These are phyloP conservation scores for Termitomyces sp. DNA, from an alignment of 1,284 basidiomycete genomes.

Conservation along the genomic window DNA sequence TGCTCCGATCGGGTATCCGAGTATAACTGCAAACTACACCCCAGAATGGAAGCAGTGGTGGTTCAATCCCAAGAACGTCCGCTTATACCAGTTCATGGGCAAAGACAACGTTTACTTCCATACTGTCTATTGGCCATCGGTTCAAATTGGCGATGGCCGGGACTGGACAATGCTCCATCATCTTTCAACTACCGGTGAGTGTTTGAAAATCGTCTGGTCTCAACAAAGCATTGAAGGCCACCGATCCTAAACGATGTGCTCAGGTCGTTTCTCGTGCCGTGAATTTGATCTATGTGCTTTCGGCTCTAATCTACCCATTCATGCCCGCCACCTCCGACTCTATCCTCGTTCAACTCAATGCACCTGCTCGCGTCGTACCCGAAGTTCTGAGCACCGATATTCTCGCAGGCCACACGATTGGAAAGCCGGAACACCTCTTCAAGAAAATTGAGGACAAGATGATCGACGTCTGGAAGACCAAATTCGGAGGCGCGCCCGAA, in stretches of 20 bases:
- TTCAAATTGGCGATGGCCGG: conserved; percentile 85
- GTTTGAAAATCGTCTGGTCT: conserved; percentile 72
- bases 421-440: conserved; percentile 88
- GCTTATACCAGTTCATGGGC: conserved; percentile 98
- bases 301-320: conserved; percentile 87
- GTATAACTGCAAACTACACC: conserved; percentile 96
- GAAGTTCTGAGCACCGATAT: conserved; percentile 73
- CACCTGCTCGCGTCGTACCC: conserved; percentile 78
- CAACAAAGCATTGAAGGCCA: conserved; percentile 84
- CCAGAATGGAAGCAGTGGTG: conserved; percentile 97
- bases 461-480: conserved; percentile 77
- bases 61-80: conserved; percentile 90
- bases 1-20: conserved; percentile 95
- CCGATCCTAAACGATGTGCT: conserved; percentile 81
- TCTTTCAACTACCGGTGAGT: conserved; percentile 86
- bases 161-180: conserved; percentile 95
- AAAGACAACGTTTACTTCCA: conserved; percentile 99
- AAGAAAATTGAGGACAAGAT: conserved; percentile 91
- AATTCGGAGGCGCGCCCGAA: conserved; percentile 65
- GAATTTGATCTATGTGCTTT: conserved; percentile 92
- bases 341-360: conserved; percentile 88
- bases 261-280: conserved; percentile 86
- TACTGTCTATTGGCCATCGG: conserved; percentile 91
- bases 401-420: conserved; percentile 81
- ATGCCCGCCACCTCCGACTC: conserved; percentile 88